Base-by-base conservation (phyloP, 306 rosid species). In the Cucurbita moschata region DNA sequence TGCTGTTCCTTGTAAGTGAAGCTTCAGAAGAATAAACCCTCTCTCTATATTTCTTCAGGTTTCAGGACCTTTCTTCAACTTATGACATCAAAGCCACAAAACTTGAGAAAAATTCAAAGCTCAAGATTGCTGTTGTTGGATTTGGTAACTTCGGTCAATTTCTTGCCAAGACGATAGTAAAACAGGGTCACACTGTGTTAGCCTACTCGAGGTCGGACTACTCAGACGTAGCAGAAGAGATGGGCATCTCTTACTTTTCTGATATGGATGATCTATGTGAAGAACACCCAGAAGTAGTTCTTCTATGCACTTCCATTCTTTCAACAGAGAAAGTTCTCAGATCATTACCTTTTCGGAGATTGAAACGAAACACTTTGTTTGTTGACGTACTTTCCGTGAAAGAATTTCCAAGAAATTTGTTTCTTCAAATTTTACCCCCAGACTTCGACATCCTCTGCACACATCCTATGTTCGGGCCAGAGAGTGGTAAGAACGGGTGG, bases 401-500 rank as follows among this genome's bases (percentile, higher is more conserved):
- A 79, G 98, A 90, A 76, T 88, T 88, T 76, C 98, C 96, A 14
- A 88, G 86, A 77, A 90, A 58, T 66, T 71, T 92, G 77, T 90
- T 92, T 83, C 86, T 92, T 82, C 88, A 86, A 23, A 68, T 77
- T 66, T 80, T 92, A 77, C 92, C 91, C 6, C 82, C 71, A 43
- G 51, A 86, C 23, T 92, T 87, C 77, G 96, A 92, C 73, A 71
- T 92, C 74, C 93, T 92, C 49, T 92, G 98, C 76, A 87, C 96
- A 0, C 98, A 92, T 77, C 98, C 98, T 38, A 92, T 92, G 98
- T 92, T 92, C 75, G 98, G 98, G 62, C 96, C 98, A 50, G 96
- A 89, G 84, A 92, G 96, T 83, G 98, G 95, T 44, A 88, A 82
- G 76, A 85, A 84, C 72, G 95, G 95, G 67, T 92, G 98, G 96